Percentiles rank a stretch among this genome's conserved stretches.
These are phyloP conservation scores for Coniochaeta hoffmannii DNA, from an alignment of 2,329 filamentous ascomycete species.

Conservation along the genomic window DNA sequence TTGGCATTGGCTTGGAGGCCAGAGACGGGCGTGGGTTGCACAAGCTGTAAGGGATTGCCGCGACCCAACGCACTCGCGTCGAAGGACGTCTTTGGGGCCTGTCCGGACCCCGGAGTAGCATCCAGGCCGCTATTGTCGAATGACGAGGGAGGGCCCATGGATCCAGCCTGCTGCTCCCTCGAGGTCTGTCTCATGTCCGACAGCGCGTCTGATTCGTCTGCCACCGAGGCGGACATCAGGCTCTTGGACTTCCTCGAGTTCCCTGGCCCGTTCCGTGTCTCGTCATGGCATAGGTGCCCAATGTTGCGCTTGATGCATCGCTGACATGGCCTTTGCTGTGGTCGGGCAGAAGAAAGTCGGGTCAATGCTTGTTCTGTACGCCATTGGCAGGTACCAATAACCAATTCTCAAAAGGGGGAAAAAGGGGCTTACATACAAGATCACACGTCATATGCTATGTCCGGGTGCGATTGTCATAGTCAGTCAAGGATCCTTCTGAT, in stretches of 20 bases:
- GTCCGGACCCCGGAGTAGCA: slow-evolving; percentile 21
- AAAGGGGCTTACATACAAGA: slow-evolving; percentile 56
- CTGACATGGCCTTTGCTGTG: slow-evolving; percentile 87
- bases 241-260: slow-evolving; percentile 73
- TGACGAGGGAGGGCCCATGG: slow-evolving; percentile 46
- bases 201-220: slow-evolving; percentile 54
- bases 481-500: slow-evolving; percentile 29
- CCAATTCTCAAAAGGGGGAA: slow-evolving; percentile 6
- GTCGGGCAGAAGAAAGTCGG: slow-evolving; percentile 12
- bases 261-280: slow-evolving; percentile 68
- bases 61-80: slow-evolving; percentile 38
- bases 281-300: slow-evolving; percentile 95
- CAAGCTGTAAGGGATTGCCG: slow-evolving; percentile 54
- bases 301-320: slow-evolving; percentile 98
- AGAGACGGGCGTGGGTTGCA: slow-evolving; percentile 63
- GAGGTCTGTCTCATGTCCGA: slow-evolving; percentile 47
- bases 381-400: slow-evolving; percentile 5
- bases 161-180: slow-evolving; percentile 44
- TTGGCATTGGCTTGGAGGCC: slow-evolving; percentile 56
- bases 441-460: slow-evolving; percentile 86
- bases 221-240: slow-evolving; percentile 46
- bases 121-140: slow-evolving; percentile 26
- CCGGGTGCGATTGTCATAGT: slow-evolving; percentile 31
- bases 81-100: slow-evolving; percentile 35
- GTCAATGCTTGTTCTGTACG: slow-evolving; percentile 24